Evolutionary conservation across 2,329 filamentous ascomycete species (phyloP), one percentile per base, ranked within the genome.

Genomic region (Diaporthe velutina): DNA sequence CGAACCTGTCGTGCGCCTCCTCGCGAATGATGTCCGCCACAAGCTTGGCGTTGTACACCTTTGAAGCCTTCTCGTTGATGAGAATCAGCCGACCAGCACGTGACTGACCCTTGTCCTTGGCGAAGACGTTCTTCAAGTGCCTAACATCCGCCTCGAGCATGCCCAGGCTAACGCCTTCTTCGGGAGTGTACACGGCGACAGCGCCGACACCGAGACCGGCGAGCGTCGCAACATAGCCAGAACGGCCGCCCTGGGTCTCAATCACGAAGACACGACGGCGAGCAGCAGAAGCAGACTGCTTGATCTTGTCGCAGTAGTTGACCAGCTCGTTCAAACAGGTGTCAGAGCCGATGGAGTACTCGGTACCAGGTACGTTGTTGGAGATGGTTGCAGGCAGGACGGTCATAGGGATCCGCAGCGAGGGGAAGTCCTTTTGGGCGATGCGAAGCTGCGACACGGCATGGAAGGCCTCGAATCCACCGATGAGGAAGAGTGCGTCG

Each of bases 331-430:
- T 99, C 77, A 99, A 87, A 82, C 97, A 98, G 1, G 97, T 99
- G 81, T 99, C 97, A 42, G 95, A 98, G 57, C 97, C 97, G 60
- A 99, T 91, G 1, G 95, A 98, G 87, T 98, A 98, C 84, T 99
- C 97, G 0, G 96, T 98, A 52, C 97, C 97, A 0, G 97, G 97
- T 6, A 99, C 97, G 83, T 99, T 99, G 89, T 99, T 99, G 78
- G 95, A 98, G 79, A 99, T 96, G 13, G 97, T 99, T n/a, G 97
- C 97, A 0, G 97, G 97, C 35, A 99, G 89, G 55, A 98, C 90
- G 71, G 93, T 90, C 89, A 98, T 95, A 28, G 97, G 97, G 77
- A 99, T 98, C 83, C 95, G 95, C 82, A 99, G 94, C 1, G 94
- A 93, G 15, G 94, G 92, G 84, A 94, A 98, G 76, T 94, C 85